Evolutionary conservation across 208 protist genomes (phyloP).

Genomic region (Novymonas esmeraldas): DNA sequence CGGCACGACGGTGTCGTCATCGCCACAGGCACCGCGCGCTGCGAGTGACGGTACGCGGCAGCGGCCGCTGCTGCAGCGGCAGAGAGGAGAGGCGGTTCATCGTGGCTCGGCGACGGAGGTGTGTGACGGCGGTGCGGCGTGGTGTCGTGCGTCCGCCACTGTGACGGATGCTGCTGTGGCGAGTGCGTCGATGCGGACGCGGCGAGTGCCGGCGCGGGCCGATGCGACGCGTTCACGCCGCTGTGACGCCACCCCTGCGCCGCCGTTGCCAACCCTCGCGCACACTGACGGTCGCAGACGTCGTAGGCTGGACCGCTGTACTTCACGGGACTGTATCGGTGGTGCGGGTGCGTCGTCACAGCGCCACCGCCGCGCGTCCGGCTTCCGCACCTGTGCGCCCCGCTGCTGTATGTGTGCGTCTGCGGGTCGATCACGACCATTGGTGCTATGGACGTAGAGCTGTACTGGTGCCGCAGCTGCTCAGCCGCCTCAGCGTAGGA

Average conservation of each 20-base stretch:
- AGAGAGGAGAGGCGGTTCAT: slow-evolving; percentile 12
- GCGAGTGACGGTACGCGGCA: slow-evolving; percentile 5
- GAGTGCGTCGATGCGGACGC: background rate
- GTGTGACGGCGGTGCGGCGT: slow-evolving; percentile 5
- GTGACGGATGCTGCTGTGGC: slow-evolving; percentile 1
- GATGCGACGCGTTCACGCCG: background rate
- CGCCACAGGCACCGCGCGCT: slow-evolving; percentile 14
- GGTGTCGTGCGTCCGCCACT: background rate
- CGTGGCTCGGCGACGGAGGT: slow-evolving; percentile 21
- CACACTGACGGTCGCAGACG: slow-evolving; percentile 39
- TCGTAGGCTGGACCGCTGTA: slow-evolving; percentile 38
- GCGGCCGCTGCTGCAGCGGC: background rate
- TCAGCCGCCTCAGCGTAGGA: slow-evolving; percentile 20
- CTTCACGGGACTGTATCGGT: slow-evolving; percentile 42
- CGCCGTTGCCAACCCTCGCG: slow-evolving; percentile 11
- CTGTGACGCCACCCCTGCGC: slow-evolving; percentile 12
- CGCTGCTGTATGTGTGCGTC: slow-evolving; percentile 12
- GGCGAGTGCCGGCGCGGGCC: no score
- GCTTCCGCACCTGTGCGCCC: background rate
- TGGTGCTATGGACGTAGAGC: slow-evolving; percentile 5
- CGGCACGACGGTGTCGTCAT: background rate
- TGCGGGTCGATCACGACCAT: slow-evolving; percentile 33
- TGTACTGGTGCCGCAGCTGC: slow-evolving; percentile 31
- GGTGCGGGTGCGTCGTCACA: background rate
- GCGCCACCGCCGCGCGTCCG: no score